These are phyloP conservation scores for Kuraishia capsulata DNA, from an alignment of 805 yeast species.

Conservation along the genomic window DNA sequence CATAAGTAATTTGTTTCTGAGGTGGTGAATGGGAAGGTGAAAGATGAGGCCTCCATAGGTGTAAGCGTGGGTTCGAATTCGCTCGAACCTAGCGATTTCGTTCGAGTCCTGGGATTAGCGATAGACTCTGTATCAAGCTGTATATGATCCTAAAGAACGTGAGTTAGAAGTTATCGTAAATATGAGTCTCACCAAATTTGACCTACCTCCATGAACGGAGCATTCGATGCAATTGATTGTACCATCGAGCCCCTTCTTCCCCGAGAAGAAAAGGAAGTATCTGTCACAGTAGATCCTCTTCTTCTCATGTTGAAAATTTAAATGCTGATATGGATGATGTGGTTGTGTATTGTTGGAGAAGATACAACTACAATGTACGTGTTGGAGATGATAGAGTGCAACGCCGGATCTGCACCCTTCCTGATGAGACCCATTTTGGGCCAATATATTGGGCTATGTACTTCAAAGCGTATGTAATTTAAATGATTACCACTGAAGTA, in stretches of 20 bases:
- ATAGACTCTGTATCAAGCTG: no score
- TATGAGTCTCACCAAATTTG: not conserved
- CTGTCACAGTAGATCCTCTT: constrained; percentile 12
- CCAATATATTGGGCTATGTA: no score
- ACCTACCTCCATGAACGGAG: constrained; percentile 29
- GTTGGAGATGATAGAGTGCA: no score
- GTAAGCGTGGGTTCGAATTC: not conserved
- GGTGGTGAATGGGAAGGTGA: constrained; percentile 27
- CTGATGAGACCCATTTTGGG: no score
- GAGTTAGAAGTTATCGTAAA: no score
- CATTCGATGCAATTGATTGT: constrained; percentile 46
- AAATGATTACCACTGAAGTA: no score
- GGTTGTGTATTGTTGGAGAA: no score
- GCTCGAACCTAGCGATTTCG: constrained; percentile 7
- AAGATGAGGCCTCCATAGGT: constrained; percentile 1
- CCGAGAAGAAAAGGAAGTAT: constrained; percentile 10
- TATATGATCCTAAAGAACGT: no score
- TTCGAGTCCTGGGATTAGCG: no score
- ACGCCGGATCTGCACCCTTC: no score
- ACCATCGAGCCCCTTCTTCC: constrained; percentile 56
- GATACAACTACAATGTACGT: no score
- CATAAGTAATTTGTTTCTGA: constrained; percentile 26
- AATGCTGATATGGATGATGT: not conserved
- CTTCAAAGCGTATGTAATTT: no score
- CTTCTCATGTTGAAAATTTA: not conserved